Evolutionary conservation across 116 monocot genomes (phyloP).

Genomic region (Zostera marina): DNA sequence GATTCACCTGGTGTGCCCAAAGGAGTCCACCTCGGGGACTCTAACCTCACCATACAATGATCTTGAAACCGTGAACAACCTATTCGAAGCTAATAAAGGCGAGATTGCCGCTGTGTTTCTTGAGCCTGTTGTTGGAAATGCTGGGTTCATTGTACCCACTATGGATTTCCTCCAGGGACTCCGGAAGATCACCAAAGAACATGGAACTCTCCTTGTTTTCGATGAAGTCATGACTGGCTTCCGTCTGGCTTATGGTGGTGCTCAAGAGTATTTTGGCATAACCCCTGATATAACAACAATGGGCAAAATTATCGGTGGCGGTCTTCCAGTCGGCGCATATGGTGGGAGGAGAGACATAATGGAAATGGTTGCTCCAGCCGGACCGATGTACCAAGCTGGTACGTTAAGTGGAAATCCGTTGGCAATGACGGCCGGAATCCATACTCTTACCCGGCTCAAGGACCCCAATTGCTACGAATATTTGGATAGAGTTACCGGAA

Average conservation of each 20-base stretch:
- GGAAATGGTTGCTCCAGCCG: constrained; percentile 74
- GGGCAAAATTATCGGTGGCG: constrained; percentile 61
- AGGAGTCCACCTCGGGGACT: constrained; percentile 35
- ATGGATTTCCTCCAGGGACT: constrained; percentile 31
- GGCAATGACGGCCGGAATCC: constrained; percentile 75
- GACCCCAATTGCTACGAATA: constrained; percentile 56
- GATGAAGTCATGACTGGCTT: constrained; percentile 85
- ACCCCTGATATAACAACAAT: constrained; percentile 57
- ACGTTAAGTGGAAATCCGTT: constrained; percentile 60
- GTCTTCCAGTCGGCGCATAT: constrained; percentile 68
- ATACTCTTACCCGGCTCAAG: constrained; percentile 33
- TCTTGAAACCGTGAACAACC: constrained; percentile 23
- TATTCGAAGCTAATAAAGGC: constrained; percentile 35
- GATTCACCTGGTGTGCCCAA: constrained; percentile 70
- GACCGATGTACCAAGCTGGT: constrained; percentile 72
- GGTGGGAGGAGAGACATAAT: constrained; percentile 60
- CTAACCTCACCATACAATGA: constrained; percentile 62
- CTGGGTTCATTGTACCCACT: constrained; percentile 51
- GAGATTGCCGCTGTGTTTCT: constrained; percentile 55
- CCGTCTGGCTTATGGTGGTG: constrained; percentile 59
- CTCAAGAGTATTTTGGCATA: constrained; percentile 57
- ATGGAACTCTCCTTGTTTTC: constrained; percentile 48
- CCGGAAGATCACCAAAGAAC: constrained; percentile 35
- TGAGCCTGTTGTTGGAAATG: constrained; percentile 69
- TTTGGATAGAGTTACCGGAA: constrained; percentile 40